Evolutionary conservation across 1,284 basidiomycete species (phyloP).

Genomic region (Cryptococcus sp.): DNA sequence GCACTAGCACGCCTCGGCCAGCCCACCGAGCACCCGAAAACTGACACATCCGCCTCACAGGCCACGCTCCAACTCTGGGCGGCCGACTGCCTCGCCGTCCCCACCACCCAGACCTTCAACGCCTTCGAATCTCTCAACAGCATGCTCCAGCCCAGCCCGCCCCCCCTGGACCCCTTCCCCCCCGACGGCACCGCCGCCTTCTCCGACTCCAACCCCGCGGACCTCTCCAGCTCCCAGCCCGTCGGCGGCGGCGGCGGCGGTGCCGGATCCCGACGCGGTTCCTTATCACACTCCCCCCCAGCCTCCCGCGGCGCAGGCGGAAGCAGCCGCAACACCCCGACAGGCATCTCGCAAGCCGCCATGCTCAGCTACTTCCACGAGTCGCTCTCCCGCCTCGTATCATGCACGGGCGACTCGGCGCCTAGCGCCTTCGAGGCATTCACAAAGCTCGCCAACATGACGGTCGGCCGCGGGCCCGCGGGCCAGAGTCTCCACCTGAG

Average conservation of each 20-base stretch:
- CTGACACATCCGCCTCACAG: conserved; percentile 10
- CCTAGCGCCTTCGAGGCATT: conserved; percentile 29
- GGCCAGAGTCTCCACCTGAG: conserved; percentile 32
- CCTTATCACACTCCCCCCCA: background rate
- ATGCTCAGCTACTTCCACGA: conserved; percentile 27
- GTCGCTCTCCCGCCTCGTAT: conserved; percentile 25
- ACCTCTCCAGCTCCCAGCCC: background rate
- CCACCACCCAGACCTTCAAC: conserved; percentile 16
- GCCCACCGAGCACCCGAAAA: background rate
- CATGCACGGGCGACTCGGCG: conserved; percentile 20
- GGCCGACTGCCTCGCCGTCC: conserved; percentile 28
- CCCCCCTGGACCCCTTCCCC: conserved; percentile 1
- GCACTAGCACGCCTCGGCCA: no score
- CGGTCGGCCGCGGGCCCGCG: conserved; percentile 10
- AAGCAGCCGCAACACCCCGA: conserved; percentile 9
- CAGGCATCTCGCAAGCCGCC: conserved; percentile 11
- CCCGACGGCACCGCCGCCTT: background rate
- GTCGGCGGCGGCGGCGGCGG: background rate
- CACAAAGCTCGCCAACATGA: conserved; percentile 21
- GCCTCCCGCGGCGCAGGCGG: conserved; percentile 6
- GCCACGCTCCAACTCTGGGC: conserved; percentile 31
- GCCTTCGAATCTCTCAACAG: conserved; percentile 25
- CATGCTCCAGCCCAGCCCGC: conserved; percentile 13
- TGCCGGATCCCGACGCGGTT: background rate
- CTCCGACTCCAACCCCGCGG: background rate